phyloP scores from a whole-genome alignment of 139 green algal genomes.

The Picochlorum sp. region DNA sequence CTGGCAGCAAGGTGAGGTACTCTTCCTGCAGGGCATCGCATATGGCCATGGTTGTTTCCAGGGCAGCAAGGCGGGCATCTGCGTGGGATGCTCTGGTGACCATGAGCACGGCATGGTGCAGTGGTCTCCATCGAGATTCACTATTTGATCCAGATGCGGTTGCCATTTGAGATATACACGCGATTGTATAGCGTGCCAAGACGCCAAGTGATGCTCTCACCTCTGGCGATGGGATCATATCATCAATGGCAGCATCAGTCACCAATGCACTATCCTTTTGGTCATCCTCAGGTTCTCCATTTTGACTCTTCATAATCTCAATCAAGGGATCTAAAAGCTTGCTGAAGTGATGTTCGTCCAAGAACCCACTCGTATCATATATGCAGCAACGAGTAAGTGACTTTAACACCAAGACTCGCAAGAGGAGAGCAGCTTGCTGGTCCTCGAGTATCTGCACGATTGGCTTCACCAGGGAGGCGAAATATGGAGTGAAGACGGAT shows the following conservation, averaged over 20 bases:
- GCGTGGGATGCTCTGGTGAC: slow-evolving; percentile 24
- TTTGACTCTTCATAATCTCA: too few relatives aligned
- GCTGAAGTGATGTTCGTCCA: slow-evolving; percentile 35
- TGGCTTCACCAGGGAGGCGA: slow-evolving; percentile 48
- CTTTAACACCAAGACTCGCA: slow-evolving; percentile 47
- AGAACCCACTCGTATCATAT: slow-evolving; percentile 63
- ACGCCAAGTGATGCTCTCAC: slow-evolving; percentile 12
- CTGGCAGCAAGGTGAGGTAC: slow-evolving; percentile 65
- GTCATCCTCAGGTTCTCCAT: too few relatives aligned
- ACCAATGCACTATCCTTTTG: too few relatives aligned
- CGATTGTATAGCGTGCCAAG: slow-evolving; percentile 21
- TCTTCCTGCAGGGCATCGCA: slow-evolving; percentile 70
- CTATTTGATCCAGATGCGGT: slow-evolving; percentile 46
- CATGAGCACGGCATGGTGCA: slow-evolving; percentile 63
- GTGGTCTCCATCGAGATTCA: slow-evolving; percentile 72
- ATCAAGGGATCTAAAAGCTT: slow-evolving; percentile 54
- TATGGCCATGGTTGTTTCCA: slow-evolving; percentile 27
- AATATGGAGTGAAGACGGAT: slow-evolving; percentile 82
- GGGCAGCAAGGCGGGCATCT: slow-evolving; percentile 19
- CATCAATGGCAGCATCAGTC: not conserved
- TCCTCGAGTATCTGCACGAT: slow-evolving; percentile 17
- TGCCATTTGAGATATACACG: slow-evolving; percentile 63
- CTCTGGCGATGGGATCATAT: not conserved
- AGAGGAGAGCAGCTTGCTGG: not conserved
- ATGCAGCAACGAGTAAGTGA: slow-evolving; percentile 72